Evolutionary conservation across 768 basidiomycete genomes (phyloP).

Genomic region (Suillus sp.): DNA sequence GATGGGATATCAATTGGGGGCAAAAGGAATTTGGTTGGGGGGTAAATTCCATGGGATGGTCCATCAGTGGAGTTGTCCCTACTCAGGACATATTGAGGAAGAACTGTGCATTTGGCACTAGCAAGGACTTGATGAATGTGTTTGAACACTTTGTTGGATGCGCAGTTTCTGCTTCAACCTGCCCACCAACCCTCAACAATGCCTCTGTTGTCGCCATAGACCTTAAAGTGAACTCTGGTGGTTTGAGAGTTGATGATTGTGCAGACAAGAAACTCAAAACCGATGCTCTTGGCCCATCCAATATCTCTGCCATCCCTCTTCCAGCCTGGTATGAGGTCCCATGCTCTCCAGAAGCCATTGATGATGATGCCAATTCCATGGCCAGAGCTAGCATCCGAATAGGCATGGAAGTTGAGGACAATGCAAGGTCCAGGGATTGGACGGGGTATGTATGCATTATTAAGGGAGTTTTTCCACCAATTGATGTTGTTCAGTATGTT

Average conservation of each 20-base stretch:
- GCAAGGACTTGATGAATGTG: slow-evolving; percentile 19
- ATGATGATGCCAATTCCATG: slow-evolving; percentile 36
- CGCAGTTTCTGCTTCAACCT: slow-evolving; percentile 30
- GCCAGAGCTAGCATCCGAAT: slow-evolving; percentile 44
- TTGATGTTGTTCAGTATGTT: slow-evolving; percentile 26
- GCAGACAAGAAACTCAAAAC: slow-evolving; percentile 42
- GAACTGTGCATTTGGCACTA: background rate
- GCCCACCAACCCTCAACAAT: slow-evolving; percentile 42
- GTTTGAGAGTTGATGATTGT: slow-evolving; percentile 8
- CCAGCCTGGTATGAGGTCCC: slow-evolving; percentile 37
- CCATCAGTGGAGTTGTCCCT: slow-evolving; percentile 26
- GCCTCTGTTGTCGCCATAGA: slow-evolving; percentile 33
- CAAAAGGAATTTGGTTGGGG: slow-evolving; percentile 13
- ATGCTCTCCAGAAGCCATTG: slow-evolving; percentile 28
- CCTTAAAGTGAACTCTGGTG: slow-evolving; percentile 9
- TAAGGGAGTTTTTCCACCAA: slow-evolving; percentile 38
- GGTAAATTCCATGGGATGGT: slow-evolving; percentile 20
- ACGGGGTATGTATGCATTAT: slow-evolving; percentile 6
- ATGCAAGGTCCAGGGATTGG: slow-evolving; percentile 30
- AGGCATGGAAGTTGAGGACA: slow-evolving; percentile 36
- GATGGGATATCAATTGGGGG: slow-evolving; percentile 9
- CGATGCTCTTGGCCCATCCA: slow-evolving; percentile 49
- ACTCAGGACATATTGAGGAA: slow-evolving; percentile 22
- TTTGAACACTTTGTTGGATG: slow-evolving; percentile 31
- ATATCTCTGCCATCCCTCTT: slow-evolving; percentile 38